These are phyloP conservation scores for Tetradesmus obliquus DNA, from an alignment of 139 green algal species.

Conservation along the genomic window DNA sequence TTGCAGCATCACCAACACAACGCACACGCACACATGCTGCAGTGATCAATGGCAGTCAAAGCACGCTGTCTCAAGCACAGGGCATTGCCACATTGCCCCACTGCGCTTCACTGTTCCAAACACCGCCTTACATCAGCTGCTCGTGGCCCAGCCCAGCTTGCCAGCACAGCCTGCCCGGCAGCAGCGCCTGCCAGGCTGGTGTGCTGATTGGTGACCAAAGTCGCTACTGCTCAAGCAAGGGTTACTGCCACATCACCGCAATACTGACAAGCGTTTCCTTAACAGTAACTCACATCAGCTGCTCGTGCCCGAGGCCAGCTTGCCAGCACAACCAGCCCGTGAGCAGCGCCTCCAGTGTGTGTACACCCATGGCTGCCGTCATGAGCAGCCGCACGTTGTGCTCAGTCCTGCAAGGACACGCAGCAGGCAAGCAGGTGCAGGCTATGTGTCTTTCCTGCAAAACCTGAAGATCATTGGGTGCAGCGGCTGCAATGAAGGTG, in stretches of 20 bases:
- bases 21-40: too few species aligned
- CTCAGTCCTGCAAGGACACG: background rate
- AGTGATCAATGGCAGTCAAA: too few species aligned
- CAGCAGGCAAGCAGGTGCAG: background rate
- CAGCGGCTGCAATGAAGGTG: background rate
- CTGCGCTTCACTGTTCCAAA: too few species aligned
- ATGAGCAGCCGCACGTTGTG: conserved; percentile 1
- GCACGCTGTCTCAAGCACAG: too few species aligned
- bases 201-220: background rate
- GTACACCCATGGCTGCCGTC: background rate
- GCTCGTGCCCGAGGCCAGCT: background rate
- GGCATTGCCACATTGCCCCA: too few species aligned
- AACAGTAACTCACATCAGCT: background rate
- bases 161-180: background rate
- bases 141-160: too few species aligned
- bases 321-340: background rate
- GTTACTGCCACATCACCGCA: too few species aligned
- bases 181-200: background rate
- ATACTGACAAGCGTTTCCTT: too few species aligned
- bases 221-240: too few species aligned
- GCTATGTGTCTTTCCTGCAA: too few species aligned
- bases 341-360: background rate
- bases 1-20: too few species aligned
- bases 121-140: too few species aligned
- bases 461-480: background rate